A percentile compares a stretch with the other conserved stretches of the same genome.
These are phyloP conservation scores for Asterochloris sp. DNA, from an alignment of 139 green algal genomes.

Conservation along the genomic window DNA sequence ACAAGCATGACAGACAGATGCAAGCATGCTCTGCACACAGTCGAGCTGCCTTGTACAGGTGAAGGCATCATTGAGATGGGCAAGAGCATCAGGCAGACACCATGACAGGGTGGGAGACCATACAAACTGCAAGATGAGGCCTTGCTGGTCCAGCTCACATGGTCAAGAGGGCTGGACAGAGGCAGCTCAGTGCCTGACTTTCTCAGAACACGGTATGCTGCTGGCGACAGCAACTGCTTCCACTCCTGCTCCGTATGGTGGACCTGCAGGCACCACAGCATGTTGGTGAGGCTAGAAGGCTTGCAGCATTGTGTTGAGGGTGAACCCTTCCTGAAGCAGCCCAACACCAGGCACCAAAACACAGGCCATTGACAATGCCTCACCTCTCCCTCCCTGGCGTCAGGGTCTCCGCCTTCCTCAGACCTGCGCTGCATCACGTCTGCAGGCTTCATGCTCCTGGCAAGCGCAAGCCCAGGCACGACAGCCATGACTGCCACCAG, in stretches of 20 bases:
- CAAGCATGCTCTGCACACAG: neutral
- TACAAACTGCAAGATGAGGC: neutral
- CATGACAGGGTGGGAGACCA: neutral
- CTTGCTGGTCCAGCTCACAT: constrained; percentile 1
- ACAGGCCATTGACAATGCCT: neutral
- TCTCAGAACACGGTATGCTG: constrained; percentile 63
- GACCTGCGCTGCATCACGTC: too few species aligned
- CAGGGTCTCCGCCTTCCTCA: neutral
- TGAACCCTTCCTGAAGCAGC: neutral
- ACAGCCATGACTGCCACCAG: too few species aligned
- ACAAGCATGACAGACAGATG: neutral
- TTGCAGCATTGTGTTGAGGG: neutral
- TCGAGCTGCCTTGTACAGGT: constrained; percentile 1
- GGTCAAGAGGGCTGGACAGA: constrained; percentile 43
- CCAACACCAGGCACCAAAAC: neutral
- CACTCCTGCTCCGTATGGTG: constrained; percentile 44
- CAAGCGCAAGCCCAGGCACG: too few species aligned
- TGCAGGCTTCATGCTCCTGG: too few species aligned
- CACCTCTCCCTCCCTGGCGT: constrained; percentile 5
- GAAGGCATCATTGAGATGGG: neutral
- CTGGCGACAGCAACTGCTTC: constrained; percentile 34
- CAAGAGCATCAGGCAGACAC: neutral
- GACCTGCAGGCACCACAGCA: constrained; percentile 14
- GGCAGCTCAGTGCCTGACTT: constrained; percentile 60
- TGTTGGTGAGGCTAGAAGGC: neutral